Evolutionary conservation across 1,284 basidiomycete species (phyloP).

Genomic region (Moesziomyces parantarcticus): DNA sequence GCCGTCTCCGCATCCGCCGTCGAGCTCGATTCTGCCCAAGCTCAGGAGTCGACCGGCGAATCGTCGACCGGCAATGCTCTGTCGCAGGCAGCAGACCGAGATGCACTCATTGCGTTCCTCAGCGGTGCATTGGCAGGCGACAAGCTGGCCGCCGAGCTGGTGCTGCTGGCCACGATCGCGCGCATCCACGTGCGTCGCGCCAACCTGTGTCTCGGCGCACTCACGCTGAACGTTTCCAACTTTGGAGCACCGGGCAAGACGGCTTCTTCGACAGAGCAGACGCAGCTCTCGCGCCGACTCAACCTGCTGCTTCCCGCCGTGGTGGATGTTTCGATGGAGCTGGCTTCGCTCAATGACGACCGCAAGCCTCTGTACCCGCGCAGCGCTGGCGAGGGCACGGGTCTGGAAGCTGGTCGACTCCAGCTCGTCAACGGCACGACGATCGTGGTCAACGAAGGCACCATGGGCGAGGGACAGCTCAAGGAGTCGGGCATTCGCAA

Average conservation of each 20-base stretch:
- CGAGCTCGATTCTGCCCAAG: conserved; percentile 21
- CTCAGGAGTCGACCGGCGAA: neutral
- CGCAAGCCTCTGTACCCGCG: conserved; percentile 66
- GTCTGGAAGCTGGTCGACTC: conserved; percentile 78
- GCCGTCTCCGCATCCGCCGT: conserved; percentile 41
- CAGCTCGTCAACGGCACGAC: conserved; percentile 78
- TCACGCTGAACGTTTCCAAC: conserved; percentile 72
- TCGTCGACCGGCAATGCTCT: conserved; percentile 13
- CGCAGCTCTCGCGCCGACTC: conserved; percentile 72
- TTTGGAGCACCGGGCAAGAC: conserved; percentile 36
- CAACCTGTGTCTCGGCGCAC: conserved; percentile 76
- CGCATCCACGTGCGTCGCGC: conserved; percentile 78
- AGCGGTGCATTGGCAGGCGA: conserved; percentile 49
- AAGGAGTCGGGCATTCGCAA: conserved; percentile 78
- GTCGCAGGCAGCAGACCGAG: conserved; percentile 12
- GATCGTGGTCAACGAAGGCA: conserved; percentile 77
- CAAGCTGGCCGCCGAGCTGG: conserved; percentile 77
- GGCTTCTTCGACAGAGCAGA: conserved; percentile 73
- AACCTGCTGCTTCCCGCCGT: conserved; percentile 72
- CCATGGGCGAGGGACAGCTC: conserved; percentile 77
- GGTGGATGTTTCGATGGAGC: conserved; percentile 71
- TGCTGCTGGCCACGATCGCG: conserved; percentile 76
- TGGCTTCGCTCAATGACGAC: conserved; percentile 72
- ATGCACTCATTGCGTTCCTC: conserved; percentile 48
- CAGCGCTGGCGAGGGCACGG: conserved; percentile 77